Conservation (phyloP, 2,329 filamentous ascomycete species). For the Endocalyx cinctus region DNA sequence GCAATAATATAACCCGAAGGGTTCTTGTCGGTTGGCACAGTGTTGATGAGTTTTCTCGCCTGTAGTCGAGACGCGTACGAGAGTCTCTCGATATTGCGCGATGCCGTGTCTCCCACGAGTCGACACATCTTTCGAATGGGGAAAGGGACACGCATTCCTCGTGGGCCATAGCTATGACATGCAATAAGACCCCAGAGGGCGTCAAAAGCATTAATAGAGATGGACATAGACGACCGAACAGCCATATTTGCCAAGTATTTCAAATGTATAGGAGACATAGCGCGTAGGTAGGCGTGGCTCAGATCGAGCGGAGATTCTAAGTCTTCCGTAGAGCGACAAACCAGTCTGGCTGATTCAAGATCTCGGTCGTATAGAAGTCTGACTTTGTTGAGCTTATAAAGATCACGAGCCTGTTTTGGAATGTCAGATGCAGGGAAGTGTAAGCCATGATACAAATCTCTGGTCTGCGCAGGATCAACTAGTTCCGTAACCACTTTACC, state of each 20-base stretch:
- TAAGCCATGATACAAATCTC: conserved; percentile 80
- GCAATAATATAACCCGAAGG: conserved; percentile 88
- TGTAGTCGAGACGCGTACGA: conserved; percentile 83
- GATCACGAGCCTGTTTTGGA: conserved; percentile 77
- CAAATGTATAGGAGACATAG: conserved; percentile 85
- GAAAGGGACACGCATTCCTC: conserved; percentile 87
- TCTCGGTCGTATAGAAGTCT: conserved; percentile 83
- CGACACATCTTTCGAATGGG: conserved; percentile 91
- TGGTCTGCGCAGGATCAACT: conserved; percentile 73
- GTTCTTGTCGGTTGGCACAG: conserved; percentile 72
- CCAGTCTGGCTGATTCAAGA: conserved; percentile 71
- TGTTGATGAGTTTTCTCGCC: conserved; percentile 83
- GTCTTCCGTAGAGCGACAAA: conserved; percentile 72
- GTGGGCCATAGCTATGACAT: conserved; percentile 73
- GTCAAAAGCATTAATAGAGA: conserved; percentile 81
- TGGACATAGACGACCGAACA: conserved; percentile 90
- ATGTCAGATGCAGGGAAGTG: conserved; percentile 88
- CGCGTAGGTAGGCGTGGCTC: conserved; percentile 77
- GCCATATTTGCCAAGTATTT: conserved; percentile 88
- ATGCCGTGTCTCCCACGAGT: conserved; percentile 79
- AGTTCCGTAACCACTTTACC: conserved; percentile 84
- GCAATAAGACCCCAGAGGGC: conserved; percentile 86
- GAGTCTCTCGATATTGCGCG: conserved; percentile 79
- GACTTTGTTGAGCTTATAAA: conserved; percentile 88
- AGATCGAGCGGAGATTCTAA: conserved; percentile 74